Percentiles rank a stretch among this genome's conserved stretches.
Conservation (phyloP, 192 early-diverging fungal genomes). For the Mortierella hygrophila region DNA sequence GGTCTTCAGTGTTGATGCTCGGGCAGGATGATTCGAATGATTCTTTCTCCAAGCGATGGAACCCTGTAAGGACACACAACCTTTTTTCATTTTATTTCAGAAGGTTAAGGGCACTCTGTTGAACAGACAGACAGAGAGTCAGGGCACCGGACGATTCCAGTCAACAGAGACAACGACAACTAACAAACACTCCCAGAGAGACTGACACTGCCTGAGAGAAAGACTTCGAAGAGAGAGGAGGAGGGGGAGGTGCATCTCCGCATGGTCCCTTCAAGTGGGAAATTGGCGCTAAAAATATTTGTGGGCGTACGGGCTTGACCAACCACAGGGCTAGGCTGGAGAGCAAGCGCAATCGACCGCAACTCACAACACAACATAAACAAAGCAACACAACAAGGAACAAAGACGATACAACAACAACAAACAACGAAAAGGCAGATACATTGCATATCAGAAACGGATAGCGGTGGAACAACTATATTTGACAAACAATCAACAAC, state of each 20-base stretch:
- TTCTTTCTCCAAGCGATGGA: conserved; percentile 34
- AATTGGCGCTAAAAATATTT: conserved; percentile 32
- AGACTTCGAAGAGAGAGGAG: not conserved
- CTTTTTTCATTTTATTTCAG: not conserved
- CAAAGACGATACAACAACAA: not conserved
- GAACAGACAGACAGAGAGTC: not conserved
- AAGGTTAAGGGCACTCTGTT: not conserved
- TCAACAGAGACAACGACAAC: not conserved
- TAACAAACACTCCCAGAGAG: not conserved
- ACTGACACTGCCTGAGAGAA: not conserved
- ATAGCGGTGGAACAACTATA: not conserved
- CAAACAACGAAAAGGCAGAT: not conserved
- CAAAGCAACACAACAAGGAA: not conserved
- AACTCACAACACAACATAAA: not conserved
- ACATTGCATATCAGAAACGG: conserved; percentile 4
- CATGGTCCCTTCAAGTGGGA: conserved; percentile 13
- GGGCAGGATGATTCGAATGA: conserved; percentile 44
- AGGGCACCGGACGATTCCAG: not conserved
- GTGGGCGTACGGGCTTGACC: conserved; percentile 13
- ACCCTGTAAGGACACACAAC: conserved; percentile 30
- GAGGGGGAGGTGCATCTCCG: conserved; percentile 3
- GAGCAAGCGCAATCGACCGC: conserved; percentile 12
- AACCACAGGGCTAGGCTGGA: conserved; percentile 13
- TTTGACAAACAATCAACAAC: not conserved
- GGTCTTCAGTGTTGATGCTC: conserved; percentile 12